phyloP scores from a whole-genome alignment of 768 basidiomycete species.

The Chalciporus piperatus region DNA sequence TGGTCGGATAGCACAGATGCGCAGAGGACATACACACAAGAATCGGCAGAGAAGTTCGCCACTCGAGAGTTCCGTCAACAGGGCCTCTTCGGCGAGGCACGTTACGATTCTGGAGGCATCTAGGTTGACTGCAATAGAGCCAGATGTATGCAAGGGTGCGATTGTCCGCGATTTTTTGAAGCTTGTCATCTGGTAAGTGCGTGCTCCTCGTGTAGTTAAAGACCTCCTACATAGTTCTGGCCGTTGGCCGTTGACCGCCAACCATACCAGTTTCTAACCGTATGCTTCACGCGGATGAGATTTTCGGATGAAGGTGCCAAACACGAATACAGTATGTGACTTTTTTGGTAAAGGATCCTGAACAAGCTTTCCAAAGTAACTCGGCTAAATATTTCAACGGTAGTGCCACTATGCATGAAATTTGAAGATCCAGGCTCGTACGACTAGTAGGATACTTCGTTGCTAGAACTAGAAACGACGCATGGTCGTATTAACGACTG shows the following conservation, averaged over 20 bases:
- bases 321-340: not conserved
- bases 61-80: conserved; percentile 76
- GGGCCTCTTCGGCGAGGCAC: conserved; percentile 81
- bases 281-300: not conserved
- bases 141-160: conserved; percentile 83
- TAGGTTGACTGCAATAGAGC: conserved; percentile 74
- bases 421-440: too few species aligned
- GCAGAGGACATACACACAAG: conserved; percentile 60
- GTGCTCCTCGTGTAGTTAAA: not conserved
- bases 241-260: conserved; percentile 36
- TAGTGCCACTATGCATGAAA: not conserved
- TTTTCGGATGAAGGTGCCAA: not conserved
- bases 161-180: conserved; percentile 75
- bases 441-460: not conserved
- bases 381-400: not conserved
- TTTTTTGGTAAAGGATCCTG: too few species aligned
- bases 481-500: not conserved
- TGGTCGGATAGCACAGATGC: not conserved
- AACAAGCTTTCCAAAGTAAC: too few species aligned
- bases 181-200: conserved; percentile 37
- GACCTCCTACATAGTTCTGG: conserved; percentile 40
- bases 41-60: conserved; percentile 81
- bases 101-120: conserved; percentile 83
- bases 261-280: conserved; percentile 12
- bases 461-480: not conserved